Percentiles rank a stretch among this genome's conserved stretches.
phyloP scores from a whole-genome alignment of 441 rosid genomes.

The Corymbia citriodora region DNA sequence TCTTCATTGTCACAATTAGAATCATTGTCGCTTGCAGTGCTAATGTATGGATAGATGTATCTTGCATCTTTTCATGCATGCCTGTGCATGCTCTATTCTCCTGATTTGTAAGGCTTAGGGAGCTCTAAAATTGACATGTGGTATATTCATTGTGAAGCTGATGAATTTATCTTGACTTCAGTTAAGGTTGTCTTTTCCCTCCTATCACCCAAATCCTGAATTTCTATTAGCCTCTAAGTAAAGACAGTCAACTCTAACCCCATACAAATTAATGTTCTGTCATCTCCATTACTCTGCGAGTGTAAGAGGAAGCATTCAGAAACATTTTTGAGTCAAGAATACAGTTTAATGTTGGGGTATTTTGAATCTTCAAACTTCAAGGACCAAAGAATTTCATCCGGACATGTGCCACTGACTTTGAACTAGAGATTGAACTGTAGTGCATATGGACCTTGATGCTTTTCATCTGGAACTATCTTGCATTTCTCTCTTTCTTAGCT shows the following conservation, averaged over 20 bases:
- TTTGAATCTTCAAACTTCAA: background rate
- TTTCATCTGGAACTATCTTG: background rate
- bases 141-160: background rate
- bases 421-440: background rate
- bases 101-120: background rate
- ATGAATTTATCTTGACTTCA: background rate
- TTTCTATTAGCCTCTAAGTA: background rate
- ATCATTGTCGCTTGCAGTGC: background rate
- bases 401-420: background rate
- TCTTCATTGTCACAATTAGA: background rate
- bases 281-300: background rate
- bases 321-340: background rate
- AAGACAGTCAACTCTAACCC: background rate
- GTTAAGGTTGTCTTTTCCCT: background rate
- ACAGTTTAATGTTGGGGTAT: background rate
- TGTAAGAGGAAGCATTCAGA: background rate
- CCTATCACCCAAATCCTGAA: background rate
- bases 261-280: background rate
- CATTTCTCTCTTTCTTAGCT: background rate
- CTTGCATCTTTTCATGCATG: background rate
- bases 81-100: background rate
- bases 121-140: background rate
- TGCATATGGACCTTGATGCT: background rate
- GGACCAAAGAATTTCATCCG: background rate
- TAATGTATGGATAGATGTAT: background rate